Conservation (phyloP, 75 land plant genomes). For the Adiantum capillusveneris region DNA sequence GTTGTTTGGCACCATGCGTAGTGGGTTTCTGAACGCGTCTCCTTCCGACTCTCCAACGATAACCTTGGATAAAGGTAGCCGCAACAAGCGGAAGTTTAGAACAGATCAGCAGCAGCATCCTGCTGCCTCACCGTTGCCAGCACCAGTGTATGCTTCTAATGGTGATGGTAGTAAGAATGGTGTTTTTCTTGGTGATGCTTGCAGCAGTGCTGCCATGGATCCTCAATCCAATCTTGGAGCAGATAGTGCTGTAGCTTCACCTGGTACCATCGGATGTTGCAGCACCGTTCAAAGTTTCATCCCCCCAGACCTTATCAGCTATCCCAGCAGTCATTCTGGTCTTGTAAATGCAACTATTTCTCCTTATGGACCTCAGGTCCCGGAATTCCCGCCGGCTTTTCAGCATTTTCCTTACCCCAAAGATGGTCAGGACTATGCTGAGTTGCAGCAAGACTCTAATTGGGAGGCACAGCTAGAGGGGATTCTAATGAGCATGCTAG, state of each 20-base stretch:
- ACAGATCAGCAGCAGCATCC: constrained; percentile 38
- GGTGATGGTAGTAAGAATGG: constrained; percentile 17
- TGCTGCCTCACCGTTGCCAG: background rate
- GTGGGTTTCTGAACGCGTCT: constrained; percentile 3
- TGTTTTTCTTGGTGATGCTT: background rate
- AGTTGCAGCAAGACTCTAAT: constrained; percentile 46
- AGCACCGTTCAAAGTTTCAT: background rate
- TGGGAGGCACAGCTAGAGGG: constrained; percentile 84
- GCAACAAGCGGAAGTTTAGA: constrained; percentile 80
- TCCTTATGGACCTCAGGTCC: constrained; percentile 1
- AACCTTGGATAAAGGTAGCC: constrained; percentile 44
- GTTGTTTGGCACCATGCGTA: background rate
- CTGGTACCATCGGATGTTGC: constrained; percentile 17
- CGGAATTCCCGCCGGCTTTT: constrained; percentile 1
- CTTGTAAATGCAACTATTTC: constrained; percentile 10
- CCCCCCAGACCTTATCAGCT: background rate
- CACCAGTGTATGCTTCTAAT: constrained; percentile 8
- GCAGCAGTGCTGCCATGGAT: constrained; percentile 16
- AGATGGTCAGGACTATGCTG: constrained; percentile 36
- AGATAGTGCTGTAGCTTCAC: constrained; percentile 15
- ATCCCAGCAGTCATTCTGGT: background rate
- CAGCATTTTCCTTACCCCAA: constrained; percentile 26
- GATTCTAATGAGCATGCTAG: constrained; percentile 53
- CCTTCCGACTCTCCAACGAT: background rate
- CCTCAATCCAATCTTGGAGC: constrained; percentile 27